Percentiles rank a stretch among this genome's conserved stretches.
Evolutionary conservation across 495 filamentous ascomycete species (phyloP).

Genomic region (Chaetomium fimeti): DNA sequence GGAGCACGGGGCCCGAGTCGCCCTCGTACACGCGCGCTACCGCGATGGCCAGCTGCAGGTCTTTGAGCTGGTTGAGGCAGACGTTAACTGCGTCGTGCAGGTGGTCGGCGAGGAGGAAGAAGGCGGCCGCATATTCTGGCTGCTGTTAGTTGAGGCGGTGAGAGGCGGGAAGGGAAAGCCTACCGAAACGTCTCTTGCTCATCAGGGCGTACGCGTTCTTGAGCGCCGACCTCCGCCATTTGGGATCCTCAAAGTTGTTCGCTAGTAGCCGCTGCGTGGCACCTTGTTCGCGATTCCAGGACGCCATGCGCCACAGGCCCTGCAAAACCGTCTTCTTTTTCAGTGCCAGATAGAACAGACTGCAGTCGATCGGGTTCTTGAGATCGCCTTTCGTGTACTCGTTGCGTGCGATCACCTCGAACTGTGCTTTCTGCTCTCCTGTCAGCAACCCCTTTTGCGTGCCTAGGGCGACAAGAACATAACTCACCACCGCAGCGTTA

Average conservation of each 20-base stretch:
- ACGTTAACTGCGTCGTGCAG: conserved; percentile 82
- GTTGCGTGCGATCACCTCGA: conserved; percentile 86
- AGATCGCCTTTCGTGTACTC: conserved; percentile 86
- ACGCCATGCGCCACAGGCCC: conserved; percentile 94
- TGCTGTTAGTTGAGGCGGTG: conserved; percentile 12
- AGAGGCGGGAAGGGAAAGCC: conserved; percentile 17
- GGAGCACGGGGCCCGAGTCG: conserved; percentile 72
- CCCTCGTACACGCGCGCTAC: conserved; percentile 88
- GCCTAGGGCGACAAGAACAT: background rate
- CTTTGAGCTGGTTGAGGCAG: conserved; percentile 76
- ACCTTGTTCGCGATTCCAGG: conserved; percentile 81
- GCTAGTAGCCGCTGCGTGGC: conserved; percentile 72
- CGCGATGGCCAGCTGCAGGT: conserved; percentile 88
- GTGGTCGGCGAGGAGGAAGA: conserved; percentile 89
- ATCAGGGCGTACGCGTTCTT: conserved; percentile 98
- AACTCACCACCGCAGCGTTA: conserved; percentile 66
- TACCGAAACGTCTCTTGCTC: conserved; percentile 85
- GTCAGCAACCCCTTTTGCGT: background rate
- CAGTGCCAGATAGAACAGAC: conserved; percentile 85
- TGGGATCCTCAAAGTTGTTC: conserved; percentile 81
- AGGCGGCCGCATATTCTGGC: conserved; percentile 88
- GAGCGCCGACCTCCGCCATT: conserved; percentile 85
- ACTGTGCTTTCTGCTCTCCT: conserved; percentile 63
- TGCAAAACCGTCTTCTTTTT: conserved; percentile 88
- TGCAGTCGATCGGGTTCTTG: conserved; percentile 92